Percentiles rank a stretch among this genome's conserved stretches.
These are phyloP conservation scores for Dysphania ambrosioides DNA, from an alignment of 148 eudicot species.

Conservation along the genomic window DNA sequence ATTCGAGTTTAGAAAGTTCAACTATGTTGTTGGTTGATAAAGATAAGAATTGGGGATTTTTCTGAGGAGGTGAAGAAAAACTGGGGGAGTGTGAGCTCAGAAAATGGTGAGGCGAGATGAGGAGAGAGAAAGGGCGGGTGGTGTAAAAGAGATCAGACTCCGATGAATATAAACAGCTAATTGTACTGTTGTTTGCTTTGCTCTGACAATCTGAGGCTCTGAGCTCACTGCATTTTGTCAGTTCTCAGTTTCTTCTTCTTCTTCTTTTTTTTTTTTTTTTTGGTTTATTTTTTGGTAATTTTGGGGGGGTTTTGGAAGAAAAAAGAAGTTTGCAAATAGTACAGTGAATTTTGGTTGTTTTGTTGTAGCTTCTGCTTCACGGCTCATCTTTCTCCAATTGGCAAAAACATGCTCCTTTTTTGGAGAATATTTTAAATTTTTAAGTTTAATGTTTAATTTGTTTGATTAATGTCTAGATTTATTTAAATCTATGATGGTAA, in stretches of 20 bases:
- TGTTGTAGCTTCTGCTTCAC: slow-evolving; percentile 10
- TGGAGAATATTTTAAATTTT: background rate
- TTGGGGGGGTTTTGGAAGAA: background rate
- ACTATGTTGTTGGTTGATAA: background rate
- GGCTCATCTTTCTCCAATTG: slow-evolving; percentile 1
- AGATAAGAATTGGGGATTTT: background rate
- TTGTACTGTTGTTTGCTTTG: no score
- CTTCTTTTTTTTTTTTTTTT: background rate
- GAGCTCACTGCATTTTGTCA: background rate
- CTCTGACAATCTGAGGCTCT: no score
- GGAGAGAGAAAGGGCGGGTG: background rate
- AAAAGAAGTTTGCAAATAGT: background rate
- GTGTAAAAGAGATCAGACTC: slow-evolving; percentile 10
- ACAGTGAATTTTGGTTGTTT: background rate
- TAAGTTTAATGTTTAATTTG: background rate
- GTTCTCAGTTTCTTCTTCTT: no score
- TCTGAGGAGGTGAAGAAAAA: background rate
- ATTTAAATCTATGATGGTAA: no score
- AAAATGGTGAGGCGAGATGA: background rate
- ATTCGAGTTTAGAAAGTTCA: background rate
- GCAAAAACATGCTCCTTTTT: background rate
- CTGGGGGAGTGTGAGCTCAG: background rate
- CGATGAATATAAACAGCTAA: slow-evolving; percentile 5
- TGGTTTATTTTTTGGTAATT: background rate
- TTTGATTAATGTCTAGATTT: no score